Evolutionary conservation across 192 early-diverging fungal species (phyloP), one percentile per base, ranked within the genome.

Genomic region (Coemansia javaensis): DNA sequence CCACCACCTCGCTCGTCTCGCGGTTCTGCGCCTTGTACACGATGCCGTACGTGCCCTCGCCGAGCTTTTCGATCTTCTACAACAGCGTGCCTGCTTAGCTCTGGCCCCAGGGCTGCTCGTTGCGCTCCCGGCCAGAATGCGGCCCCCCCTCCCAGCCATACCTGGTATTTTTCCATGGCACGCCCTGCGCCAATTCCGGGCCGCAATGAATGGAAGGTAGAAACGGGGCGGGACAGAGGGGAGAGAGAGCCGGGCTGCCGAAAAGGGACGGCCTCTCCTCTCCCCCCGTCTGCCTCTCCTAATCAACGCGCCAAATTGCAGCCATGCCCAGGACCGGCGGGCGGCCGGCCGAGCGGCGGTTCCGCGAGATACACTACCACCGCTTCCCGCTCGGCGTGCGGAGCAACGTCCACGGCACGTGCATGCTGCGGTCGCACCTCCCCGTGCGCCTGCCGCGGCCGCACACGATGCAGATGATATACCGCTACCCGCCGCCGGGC

Each of bases 11-110:
- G 58, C 86, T 86, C 15, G 86, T 93, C 33, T 93, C 90, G 50
- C 86, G 75, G 77, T 94, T 93, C 65, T 98, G 93, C 3, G 95
- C 97, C 75, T 98, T 98, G 84, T 99, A 99, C 4, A 99, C 97
- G 43, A 97, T 92, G 27, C 94, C 96, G 63, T 97, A 99, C 4
- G 97, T 97, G 48, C 89, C 93, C 80, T 95, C 94, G 49, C 94
- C 94, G 3, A 97, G 79, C 68, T 97, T 97, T 80, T 97, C 94
- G 44, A 97, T 97, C 85, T 97, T 97, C 85, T 95, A 76, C 49
- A n/a, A 14, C 17, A 32, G 14, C 21, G 3, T 15, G 9, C 20
- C 27, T 31, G 42, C 27, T n/a, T n/a, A n/a, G n/a, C n/a, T n/a
- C n/a, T n/a, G n/a, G n/a, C n/a, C n/a, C n/a, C n/a, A n/a, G n/a